phyloP scores from a whole-genome alignment of 306 rosid species.

The Gleditsia sinensis region DNA sequence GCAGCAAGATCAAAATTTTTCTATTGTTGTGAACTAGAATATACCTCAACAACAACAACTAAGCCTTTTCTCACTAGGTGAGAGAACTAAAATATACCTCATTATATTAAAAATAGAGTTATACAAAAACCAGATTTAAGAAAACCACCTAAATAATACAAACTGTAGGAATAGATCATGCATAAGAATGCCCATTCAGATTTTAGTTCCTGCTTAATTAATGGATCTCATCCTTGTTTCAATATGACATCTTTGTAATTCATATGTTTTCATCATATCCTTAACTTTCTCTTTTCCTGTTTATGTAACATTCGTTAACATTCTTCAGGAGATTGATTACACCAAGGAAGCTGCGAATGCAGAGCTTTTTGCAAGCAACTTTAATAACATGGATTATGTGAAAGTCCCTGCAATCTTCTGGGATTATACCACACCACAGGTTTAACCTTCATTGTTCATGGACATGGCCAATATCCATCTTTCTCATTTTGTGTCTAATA shows the following conservation, averaged over 20 bases:
- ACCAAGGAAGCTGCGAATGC: slow-evolving; percentile 98
- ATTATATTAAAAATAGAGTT: not conserved
- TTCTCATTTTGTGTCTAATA: slow-evolving; percentile 11
- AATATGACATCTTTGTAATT: slow-evolving; percentile 20
- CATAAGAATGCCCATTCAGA: not conserved
- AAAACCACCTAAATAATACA: not conserved
- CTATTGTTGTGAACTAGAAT: not conserved
- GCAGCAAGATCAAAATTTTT: not conserved
- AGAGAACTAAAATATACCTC: not conserved
- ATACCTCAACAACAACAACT: no score
- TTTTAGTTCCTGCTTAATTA: slow-evolving; percentile 18
- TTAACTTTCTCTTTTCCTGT: slow-evolving; percentile 19
- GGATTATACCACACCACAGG: slow-evolving; percentile 99
- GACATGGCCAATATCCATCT: slow-evolving; percentile 18
- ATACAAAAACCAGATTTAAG: not conserved
- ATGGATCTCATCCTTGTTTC: slow-evolving; percentile 21
- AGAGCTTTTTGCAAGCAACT: slow-evolving; percentile 85
- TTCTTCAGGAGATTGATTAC: slow-evolving; percentile 97
- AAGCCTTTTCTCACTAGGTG: no score
- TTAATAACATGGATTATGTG: slow-evolving; percentile 80
- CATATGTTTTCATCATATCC: slow-evolving; percentile 20
- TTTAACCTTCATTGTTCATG: slow-evolving; percentile 33
- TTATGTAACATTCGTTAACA: slow-evolving; percentile 29
- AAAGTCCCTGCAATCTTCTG: slow-evolving; percentile 87
- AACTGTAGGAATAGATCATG: not conserved